Evolutionary conservation across 192 early-diverging fungal genomes (phyloP), one percentile per base, ranked within the genome.

Genomic region (Umbelopsis ramanniana): DNA sequence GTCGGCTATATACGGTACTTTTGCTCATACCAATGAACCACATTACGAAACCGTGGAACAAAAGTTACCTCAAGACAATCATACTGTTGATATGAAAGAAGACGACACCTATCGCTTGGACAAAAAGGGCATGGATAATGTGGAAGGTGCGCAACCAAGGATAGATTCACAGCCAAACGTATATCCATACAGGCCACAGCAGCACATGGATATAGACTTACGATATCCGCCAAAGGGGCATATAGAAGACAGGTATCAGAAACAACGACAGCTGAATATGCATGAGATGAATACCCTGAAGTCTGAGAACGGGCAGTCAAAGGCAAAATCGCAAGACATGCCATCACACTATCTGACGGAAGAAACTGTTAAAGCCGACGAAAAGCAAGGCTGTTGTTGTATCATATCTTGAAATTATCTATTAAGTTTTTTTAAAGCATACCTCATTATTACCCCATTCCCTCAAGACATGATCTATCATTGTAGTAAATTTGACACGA

Each of bases 311-410:
- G 57, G 26, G 12, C 57, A 11, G 6, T 63, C 57, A 19, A 37
- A 37, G 14, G 53, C 53, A 54, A 1, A 43, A 43, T 43, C 40
- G 1, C 40, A 50, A 50, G 48, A 50, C 15, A 21, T 4, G 2
- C 57, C 8, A 35, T 37, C 5, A 37, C 57, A 63, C 26, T 7
- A 63, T 17, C 17, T 63, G 7, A 4, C 26, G 33, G 57, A 63
- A 29, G 33, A 37, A 35, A 37, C 11, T 37, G 12, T 14, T 37
- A 50, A 50, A 43, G 6, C 53, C 26, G 26, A 54, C 12, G 53
- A 54, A 9, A 54, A 54, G 22, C 22, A 54, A 54, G 53, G 53
- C 26, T 63, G 57, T 17, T 63, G 57, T 12, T 63, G 57, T 63
- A 63, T 63, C 33, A 63, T 63, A 63, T 63, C 57, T 35, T 63